Percentiles rank a stretch among this genome's conserved stretches.
Evolutionary conservation across 345 rosid species (phyloP).

Genomic region (Brassica rapa): DNA sequence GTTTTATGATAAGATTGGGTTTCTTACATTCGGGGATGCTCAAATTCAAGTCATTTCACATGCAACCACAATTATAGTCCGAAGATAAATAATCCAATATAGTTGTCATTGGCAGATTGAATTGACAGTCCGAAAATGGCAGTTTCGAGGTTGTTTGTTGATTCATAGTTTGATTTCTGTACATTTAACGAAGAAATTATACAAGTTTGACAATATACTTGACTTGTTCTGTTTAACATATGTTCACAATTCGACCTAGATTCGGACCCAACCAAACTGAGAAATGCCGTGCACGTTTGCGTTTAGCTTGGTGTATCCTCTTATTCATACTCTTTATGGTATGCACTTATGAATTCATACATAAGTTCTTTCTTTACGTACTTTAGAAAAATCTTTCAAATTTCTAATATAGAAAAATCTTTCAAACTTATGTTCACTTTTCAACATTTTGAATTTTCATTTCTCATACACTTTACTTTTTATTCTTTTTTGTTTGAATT

Average conservation of each 20-base stretch:
- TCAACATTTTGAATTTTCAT: not conserved
- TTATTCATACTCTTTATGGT: not conserved
- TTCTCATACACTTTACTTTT: not conserved
- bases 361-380: not conserved
- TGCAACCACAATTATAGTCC: not conserved
- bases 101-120: not conserved
- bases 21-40: not conserved
- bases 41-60: not conserved
- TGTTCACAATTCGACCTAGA: not conserved
- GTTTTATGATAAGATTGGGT: not conserved
- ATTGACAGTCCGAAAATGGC: not conserved
- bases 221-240: not conserved
- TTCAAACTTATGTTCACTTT: not conserved
- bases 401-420: not conserved
- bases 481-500: not conserved
- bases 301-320: not conserved
- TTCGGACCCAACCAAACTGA: not conserved
- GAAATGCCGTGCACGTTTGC: not conserved
- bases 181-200: not conserved
- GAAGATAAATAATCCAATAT: not conserved
- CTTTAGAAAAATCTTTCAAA: not conserved
- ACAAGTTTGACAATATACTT: not conserved
- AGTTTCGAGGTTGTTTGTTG: not conserved
- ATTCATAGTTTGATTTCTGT: not conserved
- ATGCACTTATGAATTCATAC: not conserved